phyloP scores from a whole-genome alignment of 768 basidiomycete genomes.

The Hygrophorus pudorinus region DNA sequence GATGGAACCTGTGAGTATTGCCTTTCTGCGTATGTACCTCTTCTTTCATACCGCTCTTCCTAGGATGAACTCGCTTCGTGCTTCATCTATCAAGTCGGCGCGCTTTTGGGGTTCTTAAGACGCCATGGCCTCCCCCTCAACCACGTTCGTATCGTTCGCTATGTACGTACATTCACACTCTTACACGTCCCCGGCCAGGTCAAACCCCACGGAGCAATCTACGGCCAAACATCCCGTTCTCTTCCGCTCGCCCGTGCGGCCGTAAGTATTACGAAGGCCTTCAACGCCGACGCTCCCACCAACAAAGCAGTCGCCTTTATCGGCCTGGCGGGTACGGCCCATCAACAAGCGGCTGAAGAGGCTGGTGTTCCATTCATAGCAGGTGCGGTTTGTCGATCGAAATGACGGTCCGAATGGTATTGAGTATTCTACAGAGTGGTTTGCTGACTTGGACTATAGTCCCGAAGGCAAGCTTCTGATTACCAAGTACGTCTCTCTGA shows the following conservation, averaged over 20 bases:
- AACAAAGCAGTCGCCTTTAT: constrained; percentile 39
- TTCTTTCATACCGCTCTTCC: not conserved
- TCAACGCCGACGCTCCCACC: constrained; percentile 15
- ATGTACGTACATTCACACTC: not conserved
- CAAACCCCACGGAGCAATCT: constrained; percentile 54
- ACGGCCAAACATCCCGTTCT: constrained; percentile 48
- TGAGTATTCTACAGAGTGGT: constrained; percentile 39
- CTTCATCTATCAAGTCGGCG: constrained; percentile 62
- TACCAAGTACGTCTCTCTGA: constrained; percentile 32
- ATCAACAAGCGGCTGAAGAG: constrained; percentile 46
- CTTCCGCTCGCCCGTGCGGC: constrained; percentile 45
- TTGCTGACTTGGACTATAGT: constrained; percentile 55
- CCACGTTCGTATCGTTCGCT: constrained; percentile 31
- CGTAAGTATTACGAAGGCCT: constrained; percentile 44
- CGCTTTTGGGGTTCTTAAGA: constrained; percentile 48
- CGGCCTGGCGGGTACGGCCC: constrained; percentile 54
- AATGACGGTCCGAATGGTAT: no score
- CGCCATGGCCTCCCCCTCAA: constrained; percentile 40
- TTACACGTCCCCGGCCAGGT: constrained; percentile 23
- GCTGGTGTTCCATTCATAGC: constrained; percentile 52
- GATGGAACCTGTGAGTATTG: constrained; percentile 38
- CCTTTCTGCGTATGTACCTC: not conserved
- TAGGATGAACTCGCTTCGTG: constrained; percentile 48
- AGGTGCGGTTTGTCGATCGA: constrained; percentile 22
- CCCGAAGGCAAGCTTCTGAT: constrained; percentile 48